Conservation (phyloP, 2,329 filamentous ascomycete genomes). For the Apiospora saccharicola region DNA sequence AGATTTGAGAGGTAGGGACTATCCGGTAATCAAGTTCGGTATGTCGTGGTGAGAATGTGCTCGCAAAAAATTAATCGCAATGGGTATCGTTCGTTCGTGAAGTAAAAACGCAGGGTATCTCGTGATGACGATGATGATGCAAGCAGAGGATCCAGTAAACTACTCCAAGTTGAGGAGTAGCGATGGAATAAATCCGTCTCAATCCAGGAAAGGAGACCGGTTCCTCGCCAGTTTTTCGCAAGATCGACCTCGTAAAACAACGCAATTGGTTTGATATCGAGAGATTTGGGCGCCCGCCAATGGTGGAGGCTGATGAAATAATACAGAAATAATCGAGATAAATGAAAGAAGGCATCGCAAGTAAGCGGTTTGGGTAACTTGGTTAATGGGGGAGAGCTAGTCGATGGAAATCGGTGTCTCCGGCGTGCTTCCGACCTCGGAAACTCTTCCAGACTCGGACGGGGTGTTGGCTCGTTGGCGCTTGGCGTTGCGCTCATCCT, state of each 20-base stretch:
- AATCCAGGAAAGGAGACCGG: too few species aligned
- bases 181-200: background rate
- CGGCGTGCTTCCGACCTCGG: background rate
- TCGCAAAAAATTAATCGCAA: background rate
- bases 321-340: conserved; percentile 9
- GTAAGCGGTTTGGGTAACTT: background rate
- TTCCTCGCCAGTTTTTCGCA: too few species aligned
- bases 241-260: background rate
- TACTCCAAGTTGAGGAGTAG: conserved; percentile 9
- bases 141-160: conserved; percentile 14
- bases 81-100: conserved; percentile 5
- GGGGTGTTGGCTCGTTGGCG: background rate
- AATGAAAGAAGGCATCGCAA: background rate
- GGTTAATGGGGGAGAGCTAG: too few species aligned
- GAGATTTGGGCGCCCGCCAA: background rate
- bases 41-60: background rate
- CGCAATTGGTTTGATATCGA: background rate
- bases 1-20: conserved; percentile 12
- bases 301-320: background rate
- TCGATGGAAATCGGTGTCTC: background rate
- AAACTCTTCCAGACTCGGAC: background rate
- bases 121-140: background rate
- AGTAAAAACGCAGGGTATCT: background rate
- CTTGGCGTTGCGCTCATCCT: background rate
- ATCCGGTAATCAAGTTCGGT: background rate